Evolutionary conservation across 2,329 filamentous ascomycete genomes (phyloP), one percentile per base, ranked within the genome.

Genomic region (Xylariaceae sp.): DNA sequence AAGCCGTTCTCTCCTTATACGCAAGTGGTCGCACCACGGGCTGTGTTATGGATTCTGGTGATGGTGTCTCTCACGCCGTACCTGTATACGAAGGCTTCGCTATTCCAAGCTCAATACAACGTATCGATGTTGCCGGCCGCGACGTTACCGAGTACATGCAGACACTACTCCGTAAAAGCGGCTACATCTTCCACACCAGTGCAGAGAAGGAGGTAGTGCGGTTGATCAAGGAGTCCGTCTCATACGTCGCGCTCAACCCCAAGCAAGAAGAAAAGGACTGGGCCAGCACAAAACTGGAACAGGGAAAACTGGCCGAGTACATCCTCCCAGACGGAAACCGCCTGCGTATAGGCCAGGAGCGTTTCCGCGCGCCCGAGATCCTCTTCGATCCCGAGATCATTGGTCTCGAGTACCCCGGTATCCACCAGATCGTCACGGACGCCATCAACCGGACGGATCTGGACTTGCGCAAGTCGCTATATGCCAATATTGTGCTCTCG

Each of bases 161-260:
- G 76, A 87, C 88, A 61, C 78, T 97, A 67, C 80, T 99, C 67
- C 85, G 94, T 70, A 97, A 97, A 80, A 90, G 87, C 68, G 94
- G 94, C 53, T 91, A 94, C 72, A 86, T 97, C 15, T 96, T 99
- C 74, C 93, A 97, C 76, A 99, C 94, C 15, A 97, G 92, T 73
- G 94, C 94, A 10, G 94, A 99, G 80, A 99, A 99, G 79, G 94
- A 99, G 77, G 92, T 97, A n/a, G 94, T 99, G 59, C 86, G 93
- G 66, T 83, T 91, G 75, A 97, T 99, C 78, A 99, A 99, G 78
- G 94, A 99, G 81, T 90, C 89, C 71, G 88, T 91, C 52, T 89
- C 90, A 59, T 99, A 97, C 73, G 88, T 99, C 45, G 92, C 94
- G 23, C 78, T 89, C 55, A 92, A 97, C 73, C 92, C 94, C 6